These are phyloP conservation scores for Fusarium sp. DNA, from an alignment of 2,329 filamentous ascomycete species.

Conservation along the genomic window DNA sequence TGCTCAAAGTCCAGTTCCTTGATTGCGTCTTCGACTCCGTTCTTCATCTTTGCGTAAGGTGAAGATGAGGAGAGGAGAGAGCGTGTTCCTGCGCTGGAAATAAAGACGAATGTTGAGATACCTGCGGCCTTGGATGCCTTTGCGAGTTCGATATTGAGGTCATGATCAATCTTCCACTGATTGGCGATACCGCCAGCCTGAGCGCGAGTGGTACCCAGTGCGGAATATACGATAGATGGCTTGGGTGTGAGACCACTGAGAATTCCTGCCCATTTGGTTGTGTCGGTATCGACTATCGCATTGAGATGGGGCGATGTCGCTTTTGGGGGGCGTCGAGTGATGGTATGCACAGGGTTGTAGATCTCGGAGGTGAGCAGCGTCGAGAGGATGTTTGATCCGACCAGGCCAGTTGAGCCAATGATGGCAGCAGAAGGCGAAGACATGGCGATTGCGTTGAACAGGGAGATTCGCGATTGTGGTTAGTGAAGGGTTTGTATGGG, in stretches of 20 bases:
- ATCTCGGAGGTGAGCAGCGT: conserved; percentile 68
- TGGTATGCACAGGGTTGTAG: conserved; percentile 69
- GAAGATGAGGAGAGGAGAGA: conserved; percentile 57
- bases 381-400: conserved; percentile 80
- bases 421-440: conserved; percentile 62
- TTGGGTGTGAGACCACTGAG: conserved; percentile 67
- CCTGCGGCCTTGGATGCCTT: conserved; percentile 79
- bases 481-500: neutral
- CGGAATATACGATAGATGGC: conserved; percentile 78
- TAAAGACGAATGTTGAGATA: conserved; percentile 79
- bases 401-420: conserved; percentile 75
- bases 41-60: conserved; percentile 79
- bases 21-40: conserved; percentile 84
- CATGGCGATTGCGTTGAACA: conserved; percentile 22
- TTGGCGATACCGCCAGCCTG: conserved; percentile 80
- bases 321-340: conserved; percentile 74
- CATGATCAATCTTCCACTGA: conserved; percentile 90
- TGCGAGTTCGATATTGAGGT: conserved; percentile 84
- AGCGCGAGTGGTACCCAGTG: conserved; percentile 82
- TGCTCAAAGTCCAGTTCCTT: conserved; percentile 80
- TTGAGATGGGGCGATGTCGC: conserved; percentile 70
- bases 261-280: conserved; percentile 73
- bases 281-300: conserved; percentile 73
- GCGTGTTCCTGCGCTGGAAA: conserved; percentile 70
- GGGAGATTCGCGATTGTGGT: neutral